Base-by-base conservation (phyloP, 371 early-diverging fungal genomes). In the Mortierella sp. region DNA sequence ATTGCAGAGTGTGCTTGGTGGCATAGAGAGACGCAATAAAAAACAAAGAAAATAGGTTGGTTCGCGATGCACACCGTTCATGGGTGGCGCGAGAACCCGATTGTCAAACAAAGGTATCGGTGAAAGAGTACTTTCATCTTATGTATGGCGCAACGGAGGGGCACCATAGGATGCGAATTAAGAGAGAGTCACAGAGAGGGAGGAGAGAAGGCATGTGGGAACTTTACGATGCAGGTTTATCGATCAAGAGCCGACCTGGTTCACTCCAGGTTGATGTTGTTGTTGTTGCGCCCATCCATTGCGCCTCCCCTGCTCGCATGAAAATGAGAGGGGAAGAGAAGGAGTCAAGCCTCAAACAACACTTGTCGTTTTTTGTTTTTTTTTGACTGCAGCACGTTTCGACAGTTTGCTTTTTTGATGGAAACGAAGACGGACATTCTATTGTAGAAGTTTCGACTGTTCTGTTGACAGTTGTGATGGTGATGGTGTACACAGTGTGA, bases 171-270 rank as follows among this genome's bases (percentile, higher is more conserved):
- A 51, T 51, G 51, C 18, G 18, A 51, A 21, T 51, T 51, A 51
- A 21, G 18, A 51, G 51, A 18, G 2, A 18, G 4, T 10, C 14
- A 12, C 21, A 32, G 32, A 60, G 65, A 18, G 21, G 35, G 18
- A 35, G 63, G 2, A 16, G 1, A 38, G 21, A 60, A 32, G 32
- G 10, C 16, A 60, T 60, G 60, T 60, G 32, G 60, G 29, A 60
- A 32, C 60, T 14, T 29, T 60, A 32, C 7, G 38, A 65, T 65
- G 65, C 38, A 65, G 38, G 38, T 21, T 38, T 21, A 65, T 65
- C 65, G 65, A 65, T 65, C 65, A 65, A 65, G 24, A 65, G 65
- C 65, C 65, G 10, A 14, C 63, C 35, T 32, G 58, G 58, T 10
- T 5, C 18, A 60, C 29, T 5, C 16, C 6, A 14, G 32, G 32